Conservation (phyloP, 805 yeast genomes). For the Scheffersomyces amazonensis region DNA sequence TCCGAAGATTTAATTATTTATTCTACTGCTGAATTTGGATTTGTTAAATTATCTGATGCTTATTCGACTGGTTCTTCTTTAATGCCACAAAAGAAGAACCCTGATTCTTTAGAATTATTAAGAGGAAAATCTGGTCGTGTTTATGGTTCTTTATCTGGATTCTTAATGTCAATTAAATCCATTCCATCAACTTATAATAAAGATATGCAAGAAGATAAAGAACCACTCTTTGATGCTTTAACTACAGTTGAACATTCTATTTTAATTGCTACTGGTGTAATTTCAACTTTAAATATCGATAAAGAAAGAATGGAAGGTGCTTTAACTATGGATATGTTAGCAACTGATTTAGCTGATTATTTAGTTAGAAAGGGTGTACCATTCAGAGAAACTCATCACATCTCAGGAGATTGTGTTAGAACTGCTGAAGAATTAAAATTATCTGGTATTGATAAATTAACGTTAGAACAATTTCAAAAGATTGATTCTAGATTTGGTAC, state of each 20-base stretch:
- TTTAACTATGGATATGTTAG: conserved; percentile 97
- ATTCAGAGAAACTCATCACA: conserved; percentile 98
- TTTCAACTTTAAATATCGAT: conserved; percentile 78
- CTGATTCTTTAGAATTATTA: conserved; percentile 90
- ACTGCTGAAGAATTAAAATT: conserved; percentile 75
- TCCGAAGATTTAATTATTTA: conserved; percentile 93
- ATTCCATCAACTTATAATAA: conserved; percentile 97
- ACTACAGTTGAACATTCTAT: conserved; percentile 91
- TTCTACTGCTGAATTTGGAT: conserved; percentile 97
- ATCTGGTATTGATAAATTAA: conserved; percentile 82
- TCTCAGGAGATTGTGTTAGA: conserved; percentile 96
- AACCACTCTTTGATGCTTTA: conserved; percentile 91
- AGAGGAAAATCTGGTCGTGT: conserved; percentile 98
- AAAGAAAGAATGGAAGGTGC: conserved; percentile 79
- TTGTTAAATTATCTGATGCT: conserved; percentile 90
- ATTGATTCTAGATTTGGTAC: conserved; percentile 78
- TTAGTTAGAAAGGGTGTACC: conserved; percentile 98
- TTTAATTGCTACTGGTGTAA: conserved; percentile 92
- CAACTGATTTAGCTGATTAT: conserved; percentile 97
- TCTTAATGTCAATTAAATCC: conserved; percentile 94
- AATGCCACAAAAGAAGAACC: conserved; percentile 99
- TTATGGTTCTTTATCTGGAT: conserved; percentile 92
- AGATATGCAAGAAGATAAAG: conserved; percentile 99
- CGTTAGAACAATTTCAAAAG: conserved; percentile 69
- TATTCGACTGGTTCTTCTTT: conserved; percentile 97